Base-by-base conservation (phyloP, 192 early-diverging fungal genomes). In the Rhizophagus clarus region DNA sequence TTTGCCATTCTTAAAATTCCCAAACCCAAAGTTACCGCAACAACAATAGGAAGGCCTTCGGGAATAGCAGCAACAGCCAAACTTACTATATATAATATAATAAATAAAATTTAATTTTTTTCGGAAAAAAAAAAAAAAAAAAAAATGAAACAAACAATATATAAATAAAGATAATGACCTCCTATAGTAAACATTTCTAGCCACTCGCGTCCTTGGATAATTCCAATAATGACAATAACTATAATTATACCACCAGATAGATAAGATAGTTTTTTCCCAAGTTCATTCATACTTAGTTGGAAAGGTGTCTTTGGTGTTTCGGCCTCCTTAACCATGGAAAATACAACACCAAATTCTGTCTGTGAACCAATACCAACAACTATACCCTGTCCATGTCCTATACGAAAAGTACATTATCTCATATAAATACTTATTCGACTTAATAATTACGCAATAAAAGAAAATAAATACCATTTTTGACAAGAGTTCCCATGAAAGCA, bases 51-150 rank as follows among this genome's bases (percentile, higher is more conserved):
- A 31, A 99, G 87, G 37, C 97, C 97, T 84, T 98, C 97, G 31
- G 97, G 97, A 79, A 99, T 98, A n/a, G 97, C 96, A 24, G 97
- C 97, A 0, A 99, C 97, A 1, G 97, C 97, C 74, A 99, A 89
- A 89, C 90, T 92, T 28, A 96, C 93, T 90, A 74, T 60, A 74
- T 60, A 45, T 32, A 34, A 24, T 61, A 76, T 26, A 34, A 40
- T 28, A 51, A 63, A 11, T 51, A 56, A 20, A 56, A 22, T 56
- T 5, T 22, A 7, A 22, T 45, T 12, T 4, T 45, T 56, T 22
- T 22, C 6, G 6, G 0, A 40, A 40, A 40, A 56, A 56, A 56
- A 20, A 56, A 1, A 56, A 0, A 40, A 40, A 40, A 56, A 56
- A 56, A 20, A 56, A 1, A 56, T 17, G 1, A 51, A 51, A 14